Evolutionary conservation across 352 stramenopile species (phyloP).

Genomic region (Globisporangium solare): DNA sequence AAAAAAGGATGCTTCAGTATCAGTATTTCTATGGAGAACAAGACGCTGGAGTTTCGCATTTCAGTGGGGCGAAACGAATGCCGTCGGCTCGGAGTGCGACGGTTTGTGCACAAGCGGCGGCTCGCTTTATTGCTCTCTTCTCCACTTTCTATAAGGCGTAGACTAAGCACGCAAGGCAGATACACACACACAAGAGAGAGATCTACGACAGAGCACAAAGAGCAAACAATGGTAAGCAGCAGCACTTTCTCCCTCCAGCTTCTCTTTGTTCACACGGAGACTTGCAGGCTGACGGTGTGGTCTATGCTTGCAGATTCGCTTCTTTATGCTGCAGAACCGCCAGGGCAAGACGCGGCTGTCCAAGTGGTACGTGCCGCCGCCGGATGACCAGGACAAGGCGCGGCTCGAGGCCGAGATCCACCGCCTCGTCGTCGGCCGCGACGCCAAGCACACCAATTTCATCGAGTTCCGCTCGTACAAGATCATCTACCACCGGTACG

Average conservation of each 20-base stretch:
- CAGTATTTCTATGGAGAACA: neutral
- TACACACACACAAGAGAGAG: no score
- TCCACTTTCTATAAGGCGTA: no score
- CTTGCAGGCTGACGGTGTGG: no score
- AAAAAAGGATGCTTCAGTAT: neutral
- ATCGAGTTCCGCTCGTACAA: slow-evolving; percentile 99
- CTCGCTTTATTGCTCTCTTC: neutral
- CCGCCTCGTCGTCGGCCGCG: slow-evolving; percentile 82
- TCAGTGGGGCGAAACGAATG: no score
- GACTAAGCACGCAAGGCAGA: no score
- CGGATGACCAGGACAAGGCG: slow-evolving; percentile 78
- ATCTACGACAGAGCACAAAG: no score
- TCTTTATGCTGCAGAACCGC: slow-evolving; percentile 98
- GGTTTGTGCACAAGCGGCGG: no score
- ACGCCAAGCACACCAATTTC: slow-evolving; percentile 93
- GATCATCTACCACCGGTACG: slow-evolving; percentile 98
- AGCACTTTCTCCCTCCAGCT: neutral
- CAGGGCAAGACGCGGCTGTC: slow-evolving; percentile 99
- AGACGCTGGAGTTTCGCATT: neutral
- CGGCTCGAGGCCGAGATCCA: slow-evolving; percentile 90
- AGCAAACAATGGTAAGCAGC: neutral
- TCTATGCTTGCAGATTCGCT: slow-evolving; percentile 79
- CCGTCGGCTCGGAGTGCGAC: no score
- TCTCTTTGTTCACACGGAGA: neutral
- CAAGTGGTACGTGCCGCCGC: slow-evolving; percentile 96